Conservation (phyloP, 306 rosid species). For the barrel medic (Medicago truncatula) region DNA sequence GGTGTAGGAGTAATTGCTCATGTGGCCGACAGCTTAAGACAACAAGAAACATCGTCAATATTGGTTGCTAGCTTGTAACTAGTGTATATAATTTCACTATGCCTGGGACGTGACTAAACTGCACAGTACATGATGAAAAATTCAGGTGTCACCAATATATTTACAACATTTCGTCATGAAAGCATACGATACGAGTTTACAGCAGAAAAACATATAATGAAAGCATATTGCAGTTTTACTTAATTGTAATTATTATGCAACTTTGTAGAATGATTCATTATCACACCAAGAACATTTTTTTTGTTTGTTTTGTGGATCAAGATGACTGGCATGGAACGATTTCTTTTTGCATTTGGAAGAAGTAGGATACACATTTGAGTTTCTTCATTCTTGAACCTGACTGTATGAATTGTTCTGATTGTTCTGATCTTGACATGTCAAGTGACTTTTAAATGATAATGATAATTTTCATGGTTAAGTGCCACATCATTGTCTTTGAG, state of each 20-base stretch:
- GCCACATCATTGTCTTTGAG: too few species aligned
- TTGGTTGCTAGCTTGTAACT: slow-evolving; percentile 70
- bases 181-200: background rate
- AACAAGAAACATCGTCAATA: slow-evolving; percentile 67
- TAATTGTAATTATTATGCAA: slow-evolving; percentile 22
- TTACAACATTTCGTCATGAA: background rate
- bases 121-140: slow-evolving; percentile 18
- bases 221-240: slow-evolving; percentile 18
- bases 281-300: slow-evolving; percentile 6
- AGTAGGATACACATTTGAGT: background rate
- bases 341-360: slow-evolving; percentile 6
- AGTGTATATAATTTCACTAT: slow-evolving; percentile 32
- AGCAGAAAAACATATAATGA: background rate
- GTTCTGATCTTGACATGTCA: slow-evolving; percentile 10
- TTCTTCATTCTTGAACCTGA: slow-evolving; percentile 12
- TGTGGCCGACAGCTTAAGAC: slow-evolving; percentile 85
- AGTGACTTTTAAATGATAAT: too few species aligned
- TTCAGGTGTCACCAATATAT: slow-evolving; percentile 1
- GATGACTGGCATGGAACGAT: slow-evolving; percentile 5
- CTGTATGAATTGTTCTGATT: slow-evolving; percentile 17
- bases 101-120: slow-evolving; percentile 25
- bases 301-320: background rate
- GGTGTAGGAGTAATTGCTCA: slow-evolving; percentile 93
- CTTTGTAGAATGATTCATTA: background rate
- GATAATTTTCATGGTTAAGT: too few species aligned